Base-by-base conservation (phyloP, 805 yeast genomes). In the Candida odintsovae region DNA sequence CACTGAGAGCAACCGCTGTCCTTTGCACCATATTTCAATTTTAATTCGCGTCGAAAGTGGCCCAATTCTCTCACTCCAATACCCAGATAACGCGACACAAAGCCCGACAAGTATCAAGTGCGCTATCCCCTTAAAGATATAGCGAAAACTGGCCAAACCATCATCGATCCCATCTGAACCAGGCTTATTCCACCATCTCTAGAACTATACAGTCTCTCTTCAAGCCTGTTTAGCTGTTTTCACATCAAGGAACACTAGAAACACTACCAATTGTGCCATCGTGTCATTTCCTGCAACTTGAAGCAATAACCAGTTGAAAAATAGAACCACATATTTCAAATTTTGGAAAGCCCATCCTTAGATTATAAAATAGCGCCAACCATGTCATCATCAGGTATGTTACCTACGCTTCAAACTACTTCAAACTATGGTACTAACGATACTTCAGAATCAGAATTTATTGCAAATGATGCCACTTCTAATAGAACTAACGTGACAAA, bases 381-480 rank as follows among this genome's bases (percentile, higher is more conserved):
- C 21, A 44, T 43, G 49, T 48, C 53, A 2, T 19, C 36, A 12
- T 33, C 36, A 16, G 36, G 36, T 33, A 33, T 16, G 36, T 16
- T 33, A n/a, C 16, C 36, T 2, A 16, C 36, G 20, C 15, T 33
- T 16, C 11, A 16, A n/a, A 33, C 36, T 11, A 13, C 36, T 33
- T 7, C 36, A 4, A n/a, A 16, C 18, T 33, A 16, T 16, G 36
- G 36, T 33, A 33, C 36, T 33, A 33, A 33, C 16, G 36, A 33
- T 3, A 33, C 43, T 23, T 46, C 40, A n/a, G 38, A 41, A 18
- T 15, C 49, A 6, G 80, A 78, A 56, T 78, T 75, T 53, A 57
- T 76, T 40, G 82, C 79, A 11, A 69, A 77, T 50, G 80, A 76
- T 60, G 92, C 86, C 41, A 77, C 82, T 31, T 77, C 82, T 44